These are phyloP conservation scores for Crithidia brevicula DNA, from an alignment of 208 protist species.

Conservation along the genomic window DNA sequence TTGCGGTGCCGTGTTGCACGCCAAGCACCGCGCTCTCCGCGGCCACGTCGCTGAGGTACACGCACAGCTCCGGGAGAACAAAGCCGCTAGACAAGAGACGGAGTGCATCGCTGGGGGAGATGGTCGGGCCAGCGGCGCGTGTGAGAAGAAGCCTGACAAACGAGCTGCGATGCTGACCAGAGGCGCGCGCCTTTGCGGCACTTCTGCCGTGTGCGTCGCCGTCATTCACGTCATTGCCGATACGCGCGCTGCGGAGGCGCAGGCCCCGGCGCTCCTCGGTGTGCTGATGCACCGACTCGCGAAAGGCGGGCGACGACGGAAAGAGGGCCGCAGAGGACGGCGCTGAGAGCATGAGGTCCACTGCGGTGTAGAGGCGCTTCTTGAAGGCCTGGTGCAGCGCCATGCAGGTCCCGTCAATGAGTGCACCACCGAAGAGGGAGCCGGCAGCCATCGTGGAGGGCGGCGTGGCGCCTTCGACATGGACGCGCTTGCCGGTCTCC, in stretches of 20 bases:
- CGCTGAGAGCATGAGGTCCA: slow-evolving; percentile 65
- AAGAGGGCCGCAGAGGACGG: slow-evolving; percentile 25
- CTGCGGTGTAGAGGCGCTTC: slow-evolving; percentile 56
- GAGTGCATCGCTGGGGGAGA: slow-evolving; percentile 42
- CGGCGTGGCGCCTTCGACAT: not conserved
- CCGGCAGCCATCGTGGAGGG: too few species aligned
- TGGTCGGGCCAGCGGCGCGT: slow-evolving; percentile 35
- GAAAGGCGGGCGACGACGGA: slow-evolving; percentile 34
- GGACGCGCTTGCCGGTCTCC: not conserved
- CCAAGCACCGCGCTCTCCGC: slow-evolving; percentile 58
- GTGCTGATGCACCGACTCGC: slow-evolving; percentile 30
- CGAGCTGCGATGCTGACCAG: slow-evolving; percentile 42
- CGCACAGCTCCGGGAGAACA: slow-evolving; percentile 69
- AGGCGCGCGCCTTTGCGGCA: not conserved
- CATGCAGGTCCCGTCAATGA: slow-evolving; percentile 74
- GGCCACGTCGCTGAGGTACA: slow-evolving; percentile 68
- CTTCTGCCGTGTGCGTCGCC: not conserved
- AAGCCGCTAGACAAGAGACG: slow-evolving; percentile 68
- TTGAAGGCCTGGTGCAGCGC: slow-evolving; percentile 58
- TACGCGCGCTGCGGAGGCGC: not conserved
- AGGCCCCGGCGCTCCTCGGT: slow-evolving; percentile 1
- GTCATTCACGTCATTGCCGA: not conserved
- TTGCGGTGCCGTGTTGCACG: slow-evolving; percentile 55
- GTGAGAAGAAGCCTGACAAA: slow-evolving; percentile 70
- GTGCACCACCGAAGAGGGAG: slow-evolving; percentile 43